Evolutionary conservation across 129 eudicot species (phyloP).

Genomic region (Calendula officinalis): DNA sequence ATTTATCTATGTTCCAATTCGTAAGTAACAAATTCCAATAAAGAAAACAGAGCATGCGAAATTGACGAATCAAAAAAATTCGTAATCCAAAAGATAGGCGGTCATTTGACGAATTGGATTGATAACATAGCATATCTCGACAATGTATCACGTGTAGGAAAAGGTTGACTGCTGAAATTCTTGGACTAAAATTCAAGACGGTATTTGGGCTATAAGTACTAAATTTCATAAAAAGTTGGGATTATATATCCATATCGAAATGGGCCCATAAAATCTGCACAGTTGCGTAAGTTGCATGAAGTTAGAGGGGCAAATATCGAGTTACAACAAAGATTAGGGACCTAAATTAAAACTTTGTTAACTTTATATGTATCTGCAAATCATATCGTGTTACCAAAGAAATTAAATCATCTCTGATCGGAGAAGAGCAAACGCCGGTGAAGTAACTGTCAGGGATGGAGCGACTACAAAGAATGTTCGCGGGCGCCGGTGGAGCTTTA

Average conservation of each 20-base stretch:
- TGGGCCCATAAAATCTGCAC: neutral
- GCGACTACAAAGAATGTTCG: slow-evolving; percentile 85
- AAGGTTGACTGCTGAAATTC: no score
- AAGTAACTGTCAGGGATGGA: slow-evolving; percentile 55
- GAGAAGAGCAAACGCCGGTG: slow-evolving; percentile 4
- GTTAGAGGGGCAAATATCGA: neutral
- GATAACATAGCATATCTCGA: no score
- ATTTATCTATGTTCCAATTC: no score
- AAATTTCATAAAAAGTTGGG: no score
- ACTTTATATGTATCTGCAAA: neutral
- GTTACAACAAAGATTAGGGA: slow-evolving; percentile 11
- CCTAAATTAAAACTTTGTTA: neutral
- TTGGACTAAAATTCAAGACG: no score
- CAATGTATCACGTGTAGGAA: no score
- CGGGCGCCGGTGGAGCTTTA: slow-evolving; percentile 89
- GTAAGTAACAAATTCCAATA: no score
- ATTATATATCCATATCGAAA: neutral
- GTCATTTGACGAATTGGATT: no score
- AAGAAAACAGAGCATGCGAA: no score
- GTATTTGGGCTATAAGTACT: no score
- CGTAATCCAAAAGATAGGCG: no score
- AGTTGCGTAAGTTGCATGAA: neutral
- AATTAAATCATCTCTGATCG: slow-evolving; percentile 26
- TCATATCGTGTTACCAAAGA: slow-evolving; percentile 50
- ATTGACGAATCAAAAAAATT: no score